Base-by-base conservation (phyloP, 768 basidiomycete genomes). In the Russula dissimulans region DNA sequence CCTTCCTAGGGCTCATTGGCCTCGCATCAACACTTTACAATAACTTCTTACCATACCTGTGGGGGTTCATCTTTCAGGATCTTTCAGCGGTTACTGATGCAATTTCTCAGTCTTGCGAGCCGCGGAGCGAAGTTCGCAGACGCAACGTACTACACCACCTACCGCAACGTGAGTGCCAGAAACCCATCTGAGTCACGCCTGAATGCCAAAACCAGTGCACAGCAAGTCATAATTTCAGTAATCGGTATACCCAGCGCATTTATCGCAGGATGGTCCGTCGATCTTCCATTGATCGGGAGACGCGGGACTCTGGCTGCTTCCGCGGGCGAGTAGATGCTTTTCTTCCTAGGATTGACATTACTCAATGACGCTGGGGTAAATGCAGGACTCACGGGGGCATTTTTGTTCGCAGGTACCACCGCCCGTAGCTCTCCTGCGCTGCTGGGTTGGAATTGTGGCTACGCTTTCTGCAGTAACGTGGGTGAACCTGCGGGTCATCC, bases 381-480 rank as follows among this genome's bases (percentile, higher is more conserved):
- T 68, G 68, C 73, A 85, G 82, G 78, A 69, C 77, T 89, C 67
- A 90, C 89, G 11, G 88, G 87, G 15, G 77, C 77, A 12, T 90
- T 90, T 74, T 78, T 92, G 48, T 85, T 87, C 67, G 83, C 78
- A 63, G 84, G 80, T 36, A 90, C 88, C 47, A 89, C 87, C n/a
- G 79, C 88, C 34, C 78, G 81, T 65, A 83, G 79, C 60, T 87
- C 84, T 8, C 76, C 84, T 61, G 77, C 80, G 31, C 77, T 90
- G 44, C 76, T 91, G 29, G 88, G 83, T 49, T 91, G 88, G 88
- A 89, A 90, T 71, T 91, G 87, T 67, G 86, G 80, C 9, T 87
- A 86, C 63, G 77, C 74, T n/a, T 85, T 86, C 68, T 78, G 71
- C 63, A 82, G 80, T 55, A 84, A 84, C 66, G 81, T 85, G 59